phyloP scores from a whole-genome alignment of 805 yeast genomes.

The Candida argentea region DNA sequence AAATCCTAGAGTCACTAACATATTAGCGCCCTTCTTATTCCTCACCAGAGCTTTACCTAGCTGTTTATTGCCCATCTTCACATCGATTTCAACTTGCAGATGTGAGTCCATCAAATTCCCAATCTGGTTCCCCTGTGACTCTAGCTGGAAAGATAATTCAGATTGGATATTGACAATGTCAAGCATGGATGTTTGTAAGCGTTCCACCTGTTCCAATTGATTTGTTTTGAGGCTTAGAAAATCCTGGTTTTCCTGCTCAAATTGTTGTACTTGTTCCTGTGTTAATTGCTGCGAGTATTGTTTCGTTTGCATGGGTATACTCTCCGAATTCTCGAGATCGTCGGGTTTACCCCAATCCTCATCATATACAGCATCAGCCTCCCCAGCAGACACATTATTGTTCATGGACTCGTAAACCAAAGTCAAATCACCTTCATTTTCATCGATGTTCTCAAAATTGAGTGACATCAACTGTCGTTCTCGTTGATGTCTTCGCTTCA shows the following conservation, averaged over 20 bases:
- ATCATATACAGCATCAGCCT: background rate
- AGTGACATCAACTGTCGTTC: conserved; percentile 22
- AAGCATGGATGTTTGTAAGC: conserved; percentile 49
- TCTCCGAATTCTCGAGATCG: conserved; percentile 1
- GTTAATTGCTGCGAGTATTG: conserved; percentile 17
- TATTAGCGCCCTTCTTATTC: conserved; percentile 47
- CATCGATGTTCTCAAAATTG: conserved; percentile 33
- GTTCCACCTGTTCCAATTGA: conserved; percentile 50
- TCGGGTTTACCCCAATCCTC: too few relatives aligned
- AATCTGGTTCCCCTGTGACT: conserved; percentile 63
- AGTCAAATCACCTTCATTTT: too few relatives aligned
- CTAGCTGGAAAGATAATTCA: conserved; percentile 64
- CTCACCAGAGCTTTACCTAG: conserved; percentile 58
- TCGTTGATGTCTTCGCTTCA: conserved; percentile 37
- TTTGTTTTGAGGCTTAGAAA: conserved; percentile 45
- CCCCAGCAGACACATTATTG: background rate
- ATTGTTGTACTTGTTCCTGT: conserved; percentile 47
- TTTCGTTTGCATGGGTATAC: conserved; percentile 1
- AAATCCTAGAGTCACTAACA: conserved; percentile 46
- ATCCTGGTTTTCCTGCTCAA: conserved; percentile 51
- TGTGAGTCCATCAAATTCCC: conserved; percentile 55
- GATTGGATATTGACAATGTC: conserved; percentile 71
- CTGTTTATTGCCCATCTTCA: conserved; percentile 61
- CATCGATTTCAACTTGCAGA: conserved; percentile 53
- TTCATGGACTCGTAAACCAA: conserved; percentile 1